Conservation (phyloP, 2,329 filamentous ascomycete genomes). For the Knufia petricola region DNA sequence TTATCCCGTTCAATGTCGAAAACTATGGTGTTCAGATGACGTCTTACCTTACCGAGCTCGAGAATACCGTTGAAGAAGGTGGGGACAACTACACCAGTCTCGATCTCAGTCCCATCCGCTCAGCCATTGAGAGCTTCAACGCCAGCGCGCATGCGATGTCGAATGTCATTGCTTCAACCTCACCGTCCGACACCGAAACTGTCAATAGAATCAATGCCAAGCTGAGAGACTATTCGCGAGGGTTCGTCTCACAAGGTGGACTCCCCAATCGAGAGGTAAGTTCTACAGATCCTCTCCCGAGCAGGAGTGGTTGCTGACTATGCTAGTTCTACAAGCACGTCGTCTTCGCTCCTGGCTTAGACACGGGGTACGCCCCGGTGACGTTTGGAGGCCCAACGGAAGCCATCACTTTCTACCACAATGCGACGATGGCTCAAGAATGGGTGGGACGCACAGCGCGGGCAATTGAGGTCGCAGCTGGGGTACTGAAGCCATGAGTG, state of each 20-base stretch:
- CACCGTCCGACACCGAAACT: conserved; percentile 16
- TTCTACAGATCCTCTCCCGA: too few relatives aligned
- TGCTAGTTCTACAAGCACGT: conserved; percentile 40
- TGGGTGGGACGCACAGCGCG: conserved; percentile 22
- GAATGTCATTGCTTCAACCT: conserved; percentile 11
- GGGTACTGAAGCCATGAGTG: conserved; percentile 15
- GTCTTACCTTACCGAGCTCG: conserved; percentile 29
- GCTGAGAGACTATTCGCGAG: conserved; percentile 37
- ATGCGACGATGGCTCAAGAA: conserved; percentile 20
- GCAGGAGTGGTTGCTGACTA: too few relatives aligned
- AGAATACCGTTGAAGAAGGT: conserved; percentile 18
- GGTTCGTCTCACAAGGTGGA: conserved; percentile 39
- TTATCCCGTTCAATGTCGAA: conserved; percentile 32
- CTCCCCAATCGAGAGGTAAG: conserved; percentile 35
- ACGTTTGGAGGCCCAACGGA: conserved; percentile 24
- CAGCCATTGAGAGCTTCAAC: conserved; percentile 31
- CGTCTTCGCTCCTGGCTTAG: conserved; percentile 38
- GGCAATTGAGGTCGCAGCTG: conserved; percentile 21
- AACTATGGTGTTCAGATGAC: conserved; percentile 31
- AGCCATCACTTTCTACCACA: conserved; percentile 15
- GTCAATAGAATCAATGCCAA: conserved; percentile 35
- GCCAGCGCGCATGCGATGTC: conserved; percentile 19
- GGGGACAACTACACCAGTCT: conserved; percentile 24
- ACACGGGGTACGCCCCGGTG: conserved; percentile 26
- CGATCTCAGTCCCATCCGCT: conserved; percentile 23